A percentile compares a stretch with the other conserved stretches of the same genome.
phyloP scores from a whole-genome alignment of 352 stramenopile species.

The Thraustochytrium sp. region DNA sequence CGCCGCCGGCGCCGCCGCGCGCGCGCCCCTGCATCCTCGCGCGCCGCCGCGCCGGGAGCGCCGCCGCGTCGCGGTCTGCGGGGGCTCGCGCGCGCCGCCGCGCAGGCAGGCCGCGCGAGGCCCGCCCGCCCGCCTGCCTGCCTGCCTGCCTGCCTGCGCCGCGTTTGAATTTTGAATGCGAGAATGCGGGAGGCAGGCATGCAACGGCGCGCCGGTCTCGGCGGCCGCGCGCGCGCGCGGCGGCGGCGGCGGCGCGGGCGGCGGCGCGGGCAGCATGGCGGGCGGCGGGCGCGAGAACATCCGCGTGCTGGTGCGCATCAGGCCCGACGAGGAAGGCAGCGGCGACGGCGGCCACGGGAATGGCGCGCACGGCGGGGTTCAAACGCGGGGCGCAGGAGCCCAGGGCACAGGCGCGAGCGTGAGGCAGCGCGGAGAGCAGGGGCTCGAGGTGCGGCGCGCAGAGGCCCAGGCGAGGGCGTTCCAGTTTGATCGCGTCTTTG shows the following conservation, averaged over 20 bases:
- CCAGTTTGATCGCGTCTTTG: conserved; percentile 68
- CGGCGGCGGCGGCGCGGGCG: neutral
- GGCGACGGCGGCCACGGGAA: neutral
- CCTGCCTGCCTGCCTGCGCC: no score
- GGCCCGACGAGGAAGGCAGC: neutral
- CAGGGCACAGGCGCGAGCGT: neutral
- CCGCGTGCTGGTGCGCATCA: neutral
- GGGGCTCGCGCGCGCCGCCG: no score
- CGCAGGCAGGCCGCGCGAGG: no score
- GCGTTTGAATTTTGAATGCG: no score
- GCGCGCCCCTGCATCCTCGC: neutral
- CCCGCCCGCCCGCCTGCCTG: no score
- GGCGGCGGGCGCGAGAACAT: conserved; percentile 1
- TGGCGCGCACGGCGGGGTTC: neutral
- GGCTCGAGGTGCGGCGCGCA: neutral
- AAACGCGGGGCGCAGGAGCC: neutral
- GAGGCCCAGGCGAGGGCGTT: conserved; percentile 58
- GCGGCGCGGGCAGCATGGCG: neutral
- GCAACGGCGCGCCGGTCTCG: no score
- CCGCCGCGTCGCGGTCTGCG: no score
- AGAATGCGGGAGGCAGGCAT: no score
- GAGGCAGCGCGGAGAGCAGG: neutral
- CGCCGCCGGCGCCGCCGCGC: neutral
- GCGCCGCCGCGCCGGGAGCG: no score
- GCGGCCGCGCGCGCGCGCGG: no score